Evolutionary conservation across 352 stramenopile genomes (phyloP).

Genomic region (Phytopythium aichiense): DNA sequence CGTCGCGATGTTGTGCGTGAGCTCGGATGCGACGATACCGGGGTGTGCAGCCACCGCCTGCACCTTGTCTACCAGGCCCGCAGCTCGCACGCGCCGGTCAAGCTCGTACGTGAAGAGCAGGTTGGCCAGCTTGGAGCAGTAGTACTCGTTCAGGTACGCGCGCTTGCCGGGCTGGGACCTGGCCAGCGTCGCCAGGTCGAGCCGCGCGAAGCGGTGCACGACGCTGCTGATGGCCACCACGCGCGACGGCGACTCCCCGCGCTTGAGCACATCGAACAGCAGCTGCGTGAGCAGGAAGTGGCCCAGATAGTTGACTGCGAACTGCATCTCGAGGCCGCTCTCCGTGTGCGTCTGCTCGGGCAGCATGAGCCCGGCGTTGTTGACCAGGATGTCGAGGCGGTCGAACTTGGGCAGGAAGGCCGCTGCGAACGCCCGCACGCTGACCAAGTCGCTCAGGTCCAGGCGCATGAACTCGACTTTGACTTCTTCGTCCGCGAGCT

Average conservation of each 20-base stretch:
- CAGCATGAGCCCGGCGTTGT: conserved; percentile 53
- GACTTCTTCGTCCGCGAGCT: conserved; percentile 8
- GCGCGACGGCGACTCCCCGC: conserved; percentile 14
- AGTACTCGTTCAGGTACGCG: conserved; percentile 43
- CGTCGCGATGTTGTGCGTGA: conserved; percentile 22
- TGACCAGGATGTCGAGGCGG: conserved; percentile 47
- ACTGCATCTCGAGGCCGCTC: conserved; percentile 50
- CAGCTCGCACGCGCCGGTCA: conserved; percentile 21
- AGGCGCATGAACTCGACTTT: conserved; percentile 36
- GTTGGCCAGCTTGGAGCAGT: conserved; percentile 39
- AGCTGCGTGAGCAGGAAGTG: conserved; percentile 55
- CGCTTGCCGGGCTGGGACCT: conserved; percentile 22
- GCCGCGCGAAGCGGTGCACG: conserved; percentile 22
- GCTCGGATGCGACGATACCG: conserved; percentile 24
- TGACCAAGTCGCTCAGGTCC: conserved; percentile 38
- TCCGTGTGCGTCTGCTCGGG: conserved; percentile 26
- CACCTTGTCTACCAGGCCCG: conserved; percentile 19
- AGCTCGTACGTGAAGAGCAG: conserved; percentile 46
- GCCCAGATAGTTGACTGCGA: conserved; percentile 55
- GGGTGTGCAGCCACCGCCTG: conserved; percentile 29
- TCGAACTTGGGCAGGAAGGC: conserved; percentile 33
- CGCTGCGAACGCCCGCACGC: conserved; percentile 26
- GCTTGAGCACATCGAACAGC: conserved; percentile 45
- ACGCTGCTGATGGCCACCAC: conserved; percentile 37
- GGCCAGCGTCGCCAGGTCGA: conserved; percentile 26